Percentiles rank a stretch among this genome's conserved stretches.
These are phyloP conservation scores for Daldinia sp. DNA, from an alignment of 2,329 filamentous ascomycete species.

Conservation along the genomic window DNA sequence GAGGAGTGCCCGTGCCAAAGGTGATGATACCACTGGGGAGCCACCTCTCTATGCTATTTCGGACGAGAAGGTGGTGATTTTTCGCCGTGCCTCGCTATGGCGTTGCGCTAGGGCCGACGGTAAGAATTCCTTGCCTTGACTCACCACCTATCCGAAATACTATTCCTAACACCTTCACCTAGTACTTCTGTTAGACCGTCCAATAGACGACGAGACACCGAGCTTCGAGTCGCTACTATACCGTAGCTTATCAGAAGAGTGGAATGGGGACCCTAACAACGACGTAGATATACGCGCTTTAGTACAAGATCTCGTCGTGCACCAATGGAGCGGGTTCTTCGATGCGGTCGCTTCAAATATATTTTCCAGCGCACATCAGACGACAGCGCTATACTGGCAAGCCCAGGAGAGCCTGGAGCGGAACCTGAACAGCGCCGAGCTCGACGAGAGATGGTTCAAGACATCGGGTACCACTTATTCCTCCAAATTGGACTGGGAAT, in stretches of 20 bases:
- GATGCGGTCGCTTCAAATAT: constrained; percentile 46
- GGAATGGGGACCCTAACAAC: background rate
- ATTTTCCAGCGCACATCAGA: constrained; percentile 15
- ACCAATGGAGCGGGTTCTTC: constrained; percentile 55
- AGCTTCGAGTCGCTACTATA: constrained; percentile 49
- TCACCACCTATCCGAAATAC: too few relatives aligned
- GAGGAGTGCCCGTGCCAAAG: background rate
- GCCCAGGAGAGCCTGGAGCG: constrained; percentile 52
- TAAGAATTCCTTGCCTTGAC: constrained; percentile 20
- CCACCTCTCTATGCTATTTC: constrained; percentile 41
- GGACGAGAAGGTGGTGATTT: constrained; percentile 44
- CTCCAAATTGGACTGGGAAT: constrained; percentile 48
- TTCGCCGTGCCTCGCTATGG: constrained; percentile 55
- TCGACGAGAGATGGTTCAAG: constrained; percentile 6
- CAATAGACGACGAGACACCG: constrained; percentile 40
- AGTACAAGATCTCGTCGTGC: constrained; percentile 40
- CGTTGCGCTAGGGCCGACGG: constrained; percentile 43
- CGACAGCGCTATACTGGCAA: constrained; percentile 48
- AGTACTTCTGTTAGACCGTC: constrained; percentile 53
- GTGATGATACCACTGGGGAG: constrained; percentile 32
- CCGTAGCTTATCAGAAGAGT: constrained; percentile 37
- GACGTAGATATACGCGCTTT: constrained; percentile 29
- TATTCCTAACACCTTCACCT: background rate
- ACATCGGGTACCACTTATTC: background rate
- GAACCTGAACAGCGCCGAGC: constrained; percentile 49